Evolutionary conservation across 139 green algal species (phyloP), one percentile per base, ranked within the genome.

Genomic region (Micractinium conductrix): DNA sequence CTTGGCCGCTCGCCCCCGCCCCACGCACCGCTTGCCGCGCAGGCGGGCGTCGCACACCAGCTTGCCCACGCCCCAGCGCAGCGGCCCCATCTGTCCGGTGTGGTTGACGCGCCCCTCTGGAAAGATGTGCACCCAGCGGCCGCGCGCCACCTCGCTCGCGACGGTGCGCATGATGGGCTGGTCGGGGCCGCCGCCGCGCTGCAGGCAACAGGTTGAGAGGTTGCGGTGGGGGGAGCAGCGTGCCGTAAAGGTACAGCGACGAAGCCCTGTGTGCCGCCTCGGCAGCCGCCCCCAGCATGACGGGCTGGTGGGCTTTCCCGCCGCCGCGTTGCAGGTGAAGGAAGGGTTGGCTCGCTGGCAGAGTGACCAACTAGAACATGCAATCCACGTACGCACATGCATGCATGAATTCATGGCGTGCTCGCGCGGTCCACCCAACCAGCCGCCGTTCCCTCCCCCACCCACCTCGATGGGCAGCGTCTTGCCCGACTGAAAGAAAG

Each of bases 91-190:
- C 37, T 43, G 60, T 45, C 95, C 95, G 22, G 75, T 89, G 78
- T 93, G 94, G 38, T 88, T 86, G n/a, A 98, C 91, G 8, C 55
- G 73, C 10, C 93, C 95, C 89, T 98, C 95, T 1, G 96, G 96
- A 80, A 98, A 98, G 17, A 98, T 71, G 86, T 98, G 96, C 84
- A 98, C 68, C 96, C 96, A 98, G 70, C 91, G 91, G 17, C 95
- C 95, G 1, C 22, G 22, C 0, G 74, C 87, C 43, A 94, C 82
- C 24, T 55, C 58, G 0, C 62, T 44, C 10, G 92, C 92, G 3
- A 92, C 91, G 0, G 90, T 72, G 2, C 45, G 53, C 86, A 98
- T 92, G 43, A 93, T 74, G 17, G 91, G 91, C 90, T 98, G 96
- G 40, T 90, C 44, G 33, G 94, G 78, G 58, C 96, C 95, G 67